A percentile compares a stretch with the other conserved stretches of the same genome.
phyloP scores from a whole-genome alignment of 768 basidiomycete genomes.

The Sporobolomyces pararoseus region DNA sequence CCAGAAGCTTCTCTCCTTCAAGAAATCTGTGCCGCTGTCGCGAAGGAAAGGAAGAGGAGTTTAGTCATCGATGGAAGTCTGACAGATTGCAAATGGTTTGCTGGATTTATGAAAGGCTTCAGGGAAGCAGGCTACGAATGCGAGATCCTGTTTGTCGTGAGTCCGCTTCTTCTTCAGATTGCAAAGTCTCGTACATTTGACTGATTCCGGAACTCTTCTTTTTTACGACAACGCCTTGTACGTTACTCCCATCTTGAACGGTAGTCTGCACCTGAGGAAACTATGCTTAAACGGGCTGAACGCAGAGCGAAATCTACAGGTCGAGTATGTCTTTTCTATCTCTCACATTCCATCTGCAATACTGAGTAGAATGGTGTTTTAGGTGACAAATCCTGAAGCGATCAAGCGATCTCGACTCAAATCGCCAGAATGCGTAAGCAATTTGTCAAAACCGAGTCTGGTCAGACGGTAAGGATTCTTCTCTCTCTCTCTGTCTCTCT shows the following conservation, averaged over 20 bases:
- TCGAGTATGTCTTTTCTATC: constrained; percentile 22
- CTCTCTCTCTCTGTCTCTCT: too few species aligned
- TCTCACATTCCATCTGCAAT: not conserved
- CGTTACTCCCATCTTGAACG: not conserved
- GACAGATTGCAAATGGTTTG: constrained; percentile 45
- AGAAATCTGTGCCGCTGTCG: constrained; percentile 44
- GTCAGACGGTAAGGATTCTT: constrained; percentile 20
- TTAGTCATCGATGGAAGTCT: constrained; percentile 47
- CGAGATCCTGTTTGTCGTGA: constrained; percentile 46
- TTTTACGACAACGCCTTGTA: not conserved
- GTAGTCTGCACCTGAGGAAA: constrained; percentile 42
- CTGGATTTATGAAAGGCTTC: constrained; percentile 41
- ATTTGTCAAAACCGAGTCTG: constrained; percentile 24
- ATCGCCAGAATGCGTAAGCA: constrained; percentile 36
- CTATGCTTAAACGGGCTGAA: constrained; percentile 44
- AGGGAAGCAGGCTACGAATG: constrained; percentile 40
- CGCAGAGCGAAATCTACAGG: constrained; percentile 44
- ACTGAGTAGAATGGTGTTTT: not conserved
- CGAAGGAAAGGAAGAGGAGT: constrained; percentile 34
- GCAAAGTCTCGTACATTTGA: not conserved
- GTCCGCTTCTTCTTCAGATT: not conserved
- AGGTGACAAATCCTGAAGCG: constrained; percentile 34
- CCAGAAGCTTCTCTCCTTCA: constrained; percentile 46
- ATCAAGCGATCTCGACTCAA: constrained; percentile 32
- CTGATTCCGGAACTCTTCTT: not conserved